Percentiles rank a stretch among this genome's conserved stretches.
Evolutionary conservation across 2,329 filamentous ascomycete genomes (phyloP).

Genomic region (Pseudocercospora musae): DNA sequence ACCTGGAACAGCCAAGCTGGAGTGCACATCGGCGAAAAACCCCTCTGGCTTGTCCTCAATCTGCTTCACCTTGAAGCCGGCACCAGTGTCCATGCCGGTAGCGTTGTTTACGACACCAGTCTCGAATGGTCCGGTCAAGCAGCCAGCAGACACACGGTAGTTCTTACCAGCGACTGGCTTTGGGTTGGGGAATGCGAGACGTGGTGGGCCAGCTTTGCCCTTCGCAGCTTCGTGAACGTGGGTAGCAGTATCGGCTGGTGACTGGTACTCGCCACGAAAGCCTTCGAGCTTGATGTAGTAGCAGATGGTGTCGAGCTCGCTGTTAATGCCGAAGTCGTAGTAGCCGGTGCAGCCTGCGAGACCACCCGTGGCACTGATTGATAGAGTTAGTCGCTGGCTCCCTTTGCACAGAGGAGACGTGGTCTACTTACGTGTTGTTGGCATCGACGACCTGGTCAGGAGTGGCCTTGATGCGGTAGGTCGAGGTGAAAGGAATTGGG

Average conservation of each 20-base stretch:
- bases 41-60: constrained; percentile 50
- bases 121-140: constrained; percentile 44
- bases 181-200: constrained; percentile 53
- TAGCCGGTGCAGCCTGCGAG: constrained; percentile 43
- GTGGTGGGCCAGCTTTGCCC: constrained; percentile 50
- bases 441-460: constrained; percentile 51
- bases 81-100: constrained; percentile 44
- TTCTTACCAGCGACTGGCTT: constrained; percentile 34
- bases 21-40: constrained; percentile 57
- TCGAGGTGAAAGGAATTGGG: constrained; percentile 47
- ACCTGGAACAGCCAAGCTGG: constrained; percentile 48
- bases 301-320: constrained; percentile 44
- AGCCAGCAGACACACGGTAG: constrained; percentile 42
- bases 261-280: constrained; percentile 51
- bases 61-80: constrained; percentile 49
- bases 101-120: constrained; percentile 41
- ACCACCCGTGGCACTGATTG: background rate
- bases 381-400: constrained; percentile 8
- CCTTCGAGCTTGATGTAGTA: constrained; percentile 52
- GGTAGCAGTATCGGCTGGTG: constrained; percentile 51
- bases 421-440: constrained; percentile 27
- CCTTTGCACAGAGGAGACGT: background rate
- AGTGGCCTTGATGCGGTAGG: constrained; percentile 48
- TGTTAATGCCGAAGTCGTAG: constrained; percentile 55
- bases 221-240: constrained; percentile 53